phyloP scores from a whole-genome alignment of 1,284 basidiomycete species.

The Nidula niveotomentosa region DNA sequence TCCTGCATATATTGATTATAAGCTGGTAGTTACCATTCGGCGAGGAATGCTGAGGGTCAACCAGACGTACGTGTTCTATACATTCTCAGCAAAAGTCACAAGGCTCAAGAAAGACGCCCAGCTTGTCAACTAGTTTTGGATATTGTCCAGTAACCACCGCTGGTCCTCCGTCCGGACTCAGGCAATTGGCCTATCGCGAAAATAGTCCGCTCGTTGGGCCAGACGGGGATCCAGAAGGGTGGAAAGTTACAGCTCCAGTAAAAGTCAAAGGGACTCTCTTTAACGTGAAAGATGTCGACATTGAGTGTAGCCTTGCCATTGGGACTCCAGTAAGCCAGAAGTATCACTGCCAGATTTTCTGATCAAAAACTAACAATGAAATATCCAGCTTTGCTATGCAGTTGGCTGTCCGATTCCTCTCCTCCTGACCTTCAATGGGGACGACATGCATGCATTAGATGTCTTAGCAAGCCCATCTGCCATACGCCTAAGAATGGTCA shows the following conservation, averaged over 20 bases:
- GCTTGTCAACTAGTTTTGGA: constrained; percentile 31
- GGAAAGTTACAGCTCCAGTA: constrained; percentile 38
- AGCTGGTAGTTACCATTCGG: constrained; percentile 43
- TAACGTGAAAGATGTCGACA: constrained; percentile 34
- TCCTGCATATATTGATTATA: constrained; percentile 49
- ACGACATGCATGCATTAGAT: constrained; percentile 49
- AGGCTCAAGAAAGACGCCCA: constrained; percentile 6
- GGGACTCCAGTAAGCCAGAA: constrained; percentile 49
- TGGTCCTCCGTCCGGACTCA: constrained; percentile 42
- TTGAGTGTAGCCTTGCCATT: constrained; percentile 46
- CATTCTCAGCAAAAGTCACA: too few species aligned
- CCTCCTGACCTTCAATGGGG: constrained; percentile 38
- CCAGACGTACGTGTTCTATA: constrained; percentile 29
- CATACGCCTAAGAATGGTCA: constrained; percentile 29
- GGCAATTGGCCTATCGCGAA: constrained; percentile 45
- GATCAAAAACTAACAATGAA: not conserved
- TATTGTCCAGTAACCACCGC: constrained; percentile 41
- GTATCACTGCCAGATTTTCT: not conserved
- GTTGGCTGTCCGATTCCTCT: constrained; percentile 50
- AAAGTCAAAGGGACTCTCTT: constrained; percentile 43
- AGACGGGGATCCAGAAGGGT: constrained; percentile 45
- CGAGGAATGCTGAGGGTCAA: constrained; percentile 42
- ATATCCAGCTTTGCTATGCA: constrained; percentile 43
- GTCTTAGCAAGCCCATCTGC: constrained; percentile 40
- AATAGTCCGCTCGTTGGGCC: constrained; percentile 39